Conservation (phyloP, 202 grass and related monocot species). For the Cymbopogon flexuosus region DNA sequence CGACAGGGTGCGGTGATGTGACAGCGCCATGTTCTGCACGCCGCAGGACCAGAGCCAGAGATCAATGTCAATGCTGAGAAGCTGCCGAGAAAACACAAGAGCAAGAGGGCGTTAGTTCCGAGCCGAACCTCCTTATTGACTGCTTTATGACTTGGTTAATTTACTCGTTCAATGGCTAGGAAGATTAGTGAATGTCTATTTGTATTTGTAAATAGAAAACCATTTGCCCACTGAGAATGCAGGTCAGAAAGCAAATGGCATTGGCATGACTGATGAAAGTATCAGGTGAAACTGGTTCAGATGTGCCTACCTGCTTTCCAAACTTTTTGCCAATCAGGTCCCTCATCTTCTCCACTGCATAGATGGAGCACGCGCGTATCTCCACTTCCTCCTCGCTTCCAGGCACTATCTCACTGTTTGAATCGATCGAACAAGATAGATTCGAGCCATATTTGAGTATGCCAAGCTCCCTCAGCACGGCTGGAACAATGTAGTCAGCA, state of each 20-base stretch:
- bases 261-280: not conserved
- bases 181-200: not conserved
- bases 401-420: constrained; percentile 59
- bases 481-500: constrained; percentile 84
- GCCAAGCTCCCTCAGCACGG: constrained; percentile 76
- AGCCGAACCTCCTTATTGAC: not conserved
- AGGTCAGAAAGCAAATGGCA: constrained; percentile 2
- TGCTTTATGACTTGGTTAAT: constrained; percentile 13
- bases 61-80: constrained; percentile 95
- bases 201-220: not conserved
- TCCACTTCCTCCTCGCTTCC: constrained; percentile 93
- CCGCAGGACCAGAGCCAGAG: constrained; percentile 93
- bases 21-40: constrained; percentile 66
- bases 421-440: constrained; percentile 64
- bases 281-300: constrained; percentile 10
- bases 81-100: constrained; percentile 43
- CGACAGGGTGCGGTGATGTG: constrained; percentile 91
- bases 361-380: constrained; percentile 79
- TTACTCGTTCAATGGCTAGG: not conserved
- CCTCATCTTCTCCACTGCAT: constrained; percentile 93
- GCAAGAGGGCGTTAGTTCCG: constrained; percentile 24
- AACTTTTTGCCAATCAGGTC: constrained; percentile 76
- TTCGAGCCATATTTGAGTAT: constrained; percentile 76
- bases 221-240: not conserved
- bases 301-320: constrained; percentile 61